Evolutionary conservation across 495 filamentous ascomycete genomes (phyloP), one percentile per base, ranked within the genome.

Genomic region (Podospora australis): DNA sequence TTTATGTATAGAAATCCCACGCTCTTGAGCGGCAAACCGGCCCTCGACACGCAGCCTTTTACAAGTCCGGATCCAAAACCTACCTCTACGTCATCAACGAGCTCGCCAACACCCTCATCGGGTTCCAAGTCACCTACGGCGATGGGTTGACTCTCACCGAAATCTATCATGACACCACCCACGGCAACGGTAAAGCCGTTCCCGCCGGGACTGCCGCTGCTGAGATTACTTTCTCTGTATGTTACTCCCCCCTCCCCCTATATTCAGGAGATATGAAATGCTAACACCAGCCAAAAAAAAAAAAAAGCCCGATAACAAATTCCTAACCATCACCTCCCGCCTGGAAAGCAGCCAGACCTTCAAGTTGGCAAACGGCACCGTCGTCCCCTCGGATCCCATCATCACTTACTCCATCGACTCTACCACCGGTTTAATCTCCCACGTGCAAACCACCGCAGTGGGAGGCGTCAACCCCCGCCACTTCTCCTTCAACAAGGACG

Each of bases 41-140:
- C 0, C 87, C 85, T 1, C 73, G 87, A 2, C 87, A 90, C 53
- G 82, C 71, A 7, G 63, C 72, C 3, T 91, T 88, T 67, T 70
- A 70, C 53, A 68, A 66, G 11, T 59, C 66, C 1, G 55, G 62
- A 6, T 61, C 64, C 40, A 70, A 65, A 44, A 76, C 71, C 1
- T 77, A 72, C 59, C 68, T 84, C 55, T 90, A 86, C 59, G 62
- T 84, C 3, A 70, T 78, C 19, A 73, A 74, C 23, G 87, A 91
- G 60, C 66, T 89, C 17, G 61, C 66, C 1, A 82, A 81, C 43
- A 67, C 70, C 0, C 55, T 89, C 22, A 72, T 70, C 26, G 72
- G 69, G 0, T 90, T 79, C 53, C 63, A 72, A 20, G 75, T 86
- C 14, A 66, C 62, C 0, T 88, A 87, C 55, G 60, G 64, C 9